Evolutionary conservation across 192 early-diverging fungal genomes (phyloP), one percentile per base, ranked within the genome.

Genomic region (Backusella luteola): DNA sequence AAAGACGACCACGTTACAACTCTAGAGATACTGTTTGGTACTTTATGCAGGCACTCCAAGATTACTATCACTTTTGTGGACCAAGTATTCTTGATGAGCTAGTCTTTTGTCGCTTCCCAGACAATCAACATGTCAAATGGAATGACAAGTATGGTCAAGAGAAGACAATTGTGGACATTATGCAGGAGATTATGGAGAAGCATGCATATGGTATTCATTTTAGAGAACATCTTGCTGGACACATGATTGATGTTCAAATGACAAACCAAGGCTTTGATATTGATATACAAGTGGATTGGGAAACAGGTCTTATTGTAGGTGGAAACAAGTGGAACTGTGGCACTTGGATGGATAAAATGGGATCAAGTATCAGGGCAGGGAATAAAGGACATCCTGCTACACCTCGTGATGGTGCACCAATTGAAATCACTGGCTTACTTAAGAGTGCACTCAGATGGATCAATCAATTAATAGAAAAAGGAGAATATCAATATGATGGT

Each of bases 321-420:
- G 98, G 98, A 29, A 98, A 90, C 80, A 53, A 85, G 41, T 96
- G 85, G 84, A 99, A 99, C 84, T 99, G 97, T 78, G 97, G 98
- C 34, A 99, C 96, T 0, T 99, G 97, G 98, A 99, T 99, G 96
- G 98, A 99, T 85, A 99, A 98, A 81, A 96, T 95, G 94, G 93
- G 94, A 14, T 95, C 96, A 83, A 95, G 93, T 36, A 91, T 90
- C 44, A 97, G 95, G 84, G 97, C 98, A n/a, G 91, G 92, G 8
- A 99, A 89, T 46, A 91, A 92, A 39, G 98, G 98, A 0, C 79
- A 92, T 34, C 98, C 97, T 1, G 96, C 92, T 0, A 99, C 96
- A 1, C 96, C 97, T 66, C 90, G 97, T 59, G 95, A 99, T 77
- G 96, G 98, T 34, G 92, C 94, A 0, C 89, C 88, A 23, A 87